Evolutionary conservation across 2,329 filamentous ascomycete genomes (phyloP).

Genomic region (Thielaviopsis euricoi): DNA sequence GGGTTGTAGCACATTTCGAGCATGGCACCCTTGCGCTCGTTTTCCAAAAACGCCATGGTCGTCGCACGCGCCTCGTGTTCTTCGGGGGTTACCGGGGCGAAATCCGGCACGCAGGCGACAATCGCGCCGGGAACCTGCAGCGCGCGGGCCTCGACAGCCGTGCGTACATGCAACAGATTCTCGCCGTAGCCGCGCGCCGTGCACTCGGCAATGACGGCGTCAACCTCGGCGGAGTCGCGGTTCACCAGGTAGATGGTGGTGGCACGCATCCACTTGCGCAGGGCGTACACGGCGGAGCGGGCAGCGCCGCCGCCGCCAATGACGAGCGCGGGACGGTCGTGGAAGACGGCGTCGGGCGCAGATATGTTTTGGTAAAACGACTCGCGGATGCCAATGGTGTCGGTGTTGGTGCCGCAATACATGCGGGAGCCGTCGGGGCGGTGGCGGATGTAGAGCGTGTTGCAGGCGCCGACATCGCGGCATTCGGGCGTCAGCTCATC

Average conservation of each 20-base stretch:
- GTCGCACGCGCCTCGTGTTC: slow-evolving; percentile 46
- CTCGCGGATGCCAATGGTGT: slow-evolving; percentile 62
- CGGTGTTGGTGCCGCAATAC: slow-evolving; percentile 64
- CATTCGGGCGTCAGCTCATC: slow-evolving; percentile 60
- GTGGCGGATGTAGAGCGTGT: slow-evolving; percentile 54
- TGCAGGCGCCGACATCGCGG: slow-evolving; percentile 58
- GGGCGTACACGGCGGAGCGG: slow-evolving; percentile 60
- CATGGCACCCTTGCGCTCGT: slow-evolving; percentile 46
- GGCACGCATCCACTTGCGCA: slow-evolving; percentile 52
- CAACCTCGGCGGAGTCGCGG: slow-evolving; percentile 50
- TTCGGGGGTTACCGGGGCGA: slow-evolving; percentile 46
- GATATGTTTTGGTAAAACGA: slow-evolving; percentile 44
- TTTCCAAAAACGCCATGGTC: slow-evolving; percentile 28
- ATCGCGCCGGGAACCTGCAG: slow-evolving; percentile 48
- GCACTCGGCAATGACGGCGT: slow-evolving; percentile 50
- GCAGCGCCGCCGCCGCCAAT: slow-evolving; percentile 66
- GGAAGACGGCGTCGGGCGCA: slow-evolving; percentile 29
- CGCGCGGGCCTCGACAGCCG: slow-evolving; percentile 38
- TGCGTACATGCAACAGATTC: slow-evolving; percentile 42
- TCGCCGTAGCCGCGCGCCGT: slow-evolving; percentile 39
- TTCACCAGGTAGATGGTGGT: slow-evolving; percentile 62
- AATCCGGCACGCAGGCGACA: slow-evolving; percentile 61
- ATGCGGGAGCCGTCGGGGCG: slow-evolving; percentile 29
- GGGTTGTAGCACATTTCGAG: slow-evolving; percentile 80
- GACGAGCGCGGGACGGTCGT: slow-evolving; percentile 50